Conservation (phyloP, 2,329 filamentous ascomycete species). For the Hymenoscyphus scutula region DNA sequence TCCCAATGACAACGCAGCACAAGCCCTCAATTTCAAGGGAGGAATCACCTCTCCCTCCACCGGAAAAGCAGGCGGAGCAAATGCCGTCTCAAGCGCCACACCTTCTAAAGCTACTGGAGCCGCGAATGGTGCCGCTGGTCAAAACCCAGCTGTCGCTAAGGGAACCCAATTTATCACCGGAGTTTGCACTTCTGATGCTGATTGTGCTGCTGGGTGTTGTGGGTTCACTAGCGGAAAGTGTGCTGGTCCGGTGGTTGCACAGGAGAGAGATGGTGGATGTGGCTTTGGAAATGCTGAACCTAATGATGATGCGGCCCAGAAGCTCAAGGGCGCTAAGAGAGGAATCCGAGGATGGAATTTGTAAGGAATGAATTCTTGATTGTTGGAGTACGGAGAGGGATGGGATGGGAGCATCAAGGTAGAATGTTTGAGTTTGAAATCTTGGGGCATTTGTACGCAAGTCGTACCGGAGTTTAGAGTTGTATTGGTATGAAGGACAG, state of each 20-base stretch:
- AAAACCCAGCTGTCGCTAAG: slow-evolving; percentile 10
- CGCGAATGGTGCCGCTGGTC: not conserved
- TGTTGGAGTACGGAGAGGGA: not conserved
- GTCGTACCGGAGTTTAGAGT: not conserved
- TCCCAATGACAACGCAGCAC: slow-evolving; percentile 19
- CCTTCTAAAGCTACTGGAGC: not conserved
- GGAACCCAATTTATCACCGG: slow-evolving; percentile 39
- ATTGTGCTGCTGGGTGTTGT: slow-evolving; percentile 38
- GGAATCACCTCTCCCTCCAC: not conserved
- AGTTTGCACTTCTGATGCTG: slow-evolving; percentile 35
- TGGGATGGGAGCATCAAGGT: not conserved
- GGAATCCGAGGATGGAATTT: slow-evolving; percentile 11
- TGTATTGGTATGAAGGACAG: not conserved
- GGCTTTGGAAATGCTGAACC: slow-evolving; percentile 30
- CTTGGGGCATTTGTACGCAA: not conserved
- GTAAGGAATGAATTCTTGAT: not conserved
- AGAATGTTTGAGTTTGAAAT: not conserved
- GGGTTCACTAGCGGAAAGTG: slow-evolving; percentile 34
- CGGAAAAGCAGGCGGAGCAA: not conserved
- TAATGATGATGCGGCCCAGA: slow-evolving; percentile 19
- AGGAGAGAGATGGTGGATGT: slow-evolving; percentile 38
- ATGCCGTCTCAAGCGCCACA: not conserved
- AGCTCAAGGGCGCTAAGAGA: not conserved
- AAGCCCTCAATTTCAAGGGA: slow-evolving; percentile 13
- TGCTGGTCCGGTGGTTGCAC: slow-evolving; percentile 36